Conservation (phyloP, 805 yeast genomes). For the Metschnikowia hibisci region DNA sequence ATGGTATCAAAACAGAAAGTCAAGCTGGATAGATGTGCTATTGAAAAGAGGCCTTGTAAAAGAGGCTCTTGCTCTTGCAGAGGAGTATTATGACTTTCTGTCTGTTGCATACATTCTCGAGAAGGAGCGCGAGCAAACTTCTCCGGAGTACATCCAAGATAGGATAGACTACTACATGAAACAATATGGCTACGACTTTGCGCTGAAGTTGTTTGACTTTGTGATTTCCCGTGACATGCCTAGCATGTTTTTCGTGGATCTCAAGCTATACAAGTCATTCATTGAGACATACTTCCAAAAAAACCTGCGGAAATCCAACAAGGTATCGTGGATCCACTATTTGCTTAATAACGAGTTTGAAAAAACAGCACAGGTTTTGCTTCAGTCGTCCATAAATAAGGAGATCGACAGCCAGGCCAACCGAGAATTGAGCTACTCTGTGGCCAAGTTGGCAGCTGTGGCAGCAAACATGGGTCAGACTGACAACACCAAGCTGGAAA, state of each 20-base stretch:
- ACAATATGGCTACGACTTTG: slow-evolving; percentile 66
- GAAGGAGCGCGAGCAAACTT: slow-evolving; percentile 23
- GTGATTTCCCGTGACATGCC: slow-evolving; percentile 52
- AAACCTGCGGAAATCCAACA: slow-evolving; percentile 38
- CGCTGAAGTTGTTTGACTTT: slow-evolving; percentile 55
- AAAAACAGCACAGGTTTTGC: slow-evolving; percentile 48
- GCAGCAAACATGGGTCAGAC: slow-evolving; percentile 28
- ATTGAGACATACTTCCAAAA: slow-evolving; percentile 51
- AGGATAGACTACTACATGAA: slow-evolving; percentile 51
- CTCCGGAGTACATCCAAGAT: slow-evolving; percentile 18
- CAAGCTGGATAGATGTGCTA: slow-evolving; percentile 58
- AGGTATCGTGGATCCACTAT: slow-evolving; percentile 71
- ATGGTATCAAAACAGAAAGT: slow-evolving; percentile 33
- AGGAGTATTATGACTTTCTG: slow-evolving; percentile 59
- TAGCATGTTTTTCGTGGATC: slow-evolving; percentile 51
- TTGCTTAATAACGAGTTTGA: slow-evolving; percentile 48
- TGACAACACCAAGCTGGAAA: neutral
- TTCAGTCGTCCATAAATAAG: slow-evolving; percentile 32
- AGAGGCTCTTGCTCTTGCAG: slow-evolving; percentile 61
- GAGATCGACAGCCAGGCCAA: slow-evolving; percentile 41
- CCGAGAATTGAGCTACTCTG: slow-evolving; percentile 55
- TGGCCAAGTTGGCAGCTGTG: slow-evolving; percentile 66
- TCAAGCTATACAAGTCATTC: slow-evolving; percentile 48
- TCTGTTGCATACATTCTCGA: slow-evolving; percentile 54
- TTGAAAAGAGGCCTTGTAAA: slow-evolving; percentile 46